Base-by-base conservation (phyloP, 2,329 filamentous ascomycete species). In the Fusarium sambucinum region DNA sequence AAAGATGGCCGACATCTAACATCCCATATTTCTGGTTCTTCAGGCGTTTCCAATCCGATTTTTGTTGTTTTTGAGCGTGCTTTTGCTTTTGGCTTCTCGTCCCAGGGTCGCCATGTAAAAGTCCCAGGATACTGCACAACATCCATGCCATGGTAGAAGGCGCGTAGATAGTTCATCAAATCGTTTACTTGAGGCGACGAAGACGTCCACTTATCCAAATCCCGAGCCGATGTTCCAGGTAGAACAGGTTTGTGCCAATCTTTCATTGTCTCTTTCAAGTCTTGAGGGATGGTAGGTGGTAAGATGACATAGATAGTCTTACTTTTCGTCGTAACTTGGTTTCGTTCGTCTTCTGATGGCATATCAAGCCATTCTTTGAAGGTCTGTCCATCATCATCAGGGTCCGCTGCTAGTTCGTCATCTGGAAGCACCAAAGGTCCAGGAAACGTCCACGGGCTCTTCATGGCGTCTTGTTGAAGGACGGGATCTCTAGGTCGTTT, bases 401-500 rank as follows among this genome's bases (percentile, higher is more conserved):
- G 84, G 38, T 90, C 84, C 33, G 81, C 76, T 1, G 84, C 82
- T 2, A 92, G 79, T 21, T 87, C 86, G 71, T 91, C 89, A 4
- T 79, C 81, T 0, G 89, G 89, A 0, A 91, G 77, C 0, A 90
- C 78, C 8, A 91, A 73, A 0, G 89, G 87, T 0, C 80, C 86
- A 0, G 88, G 89, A 63, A 89, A 91, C 0, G 79, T 76, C 32
- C 60, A 69, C 0, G 59, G 54, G 21, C 78, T 68, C 11, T 61
- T 61, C 44, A 68, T 42, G 1, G 51, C 21, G 1, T 44, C 59
- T 7, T 72, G 59, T 3, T 66, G 54, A 5, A 70, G 58, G 2
- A 67, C 42, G 11, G 69, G 6, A 2, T 46, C 44, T 12, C 66
- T 68, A 4, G 68, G 67, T 8, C 74, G 68, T 9, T 73, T 70